Base-by-base conservation (phyloP, 2,329 filamentous ascomycete species). In the Fusarium equiseti region DNA sequence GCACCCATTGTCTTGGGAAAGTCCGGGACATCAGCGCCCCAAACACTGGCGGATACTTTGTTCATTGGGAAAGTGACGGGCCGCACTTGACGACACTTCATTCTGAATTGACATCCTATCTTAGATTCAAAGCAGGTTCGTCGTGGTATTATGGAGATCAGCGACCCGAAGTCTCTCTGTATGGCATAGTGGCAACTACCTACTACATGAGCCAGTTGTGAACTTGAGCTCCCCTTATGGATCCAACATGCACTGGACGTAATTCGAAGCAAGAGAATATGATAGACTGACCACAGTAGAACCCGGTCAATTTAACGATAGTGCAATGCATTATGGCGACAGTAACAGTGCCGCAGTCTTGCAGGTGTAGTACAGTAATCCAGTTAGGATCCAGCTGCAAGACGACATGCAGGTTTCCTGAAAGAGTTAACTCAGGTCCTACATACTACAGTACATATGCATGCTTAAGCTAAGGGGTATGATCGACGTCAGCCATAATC, bases 371-470 rank as follows among this genome's bases (percentile, higher is more conserved):
- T 6, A 38, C 35, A 38, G 35, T 38, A 12, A 18, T n/a, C 18
- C 18, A 38, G 35, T 11, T n/a, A 11, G 35, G 18, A 38, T 38
- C 18, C 35, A n/a, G 35, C 35, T 38, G 35, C 18, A 38, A 38
- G 35, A n/a, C 35, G 35, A 38, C 18, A 38, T 38, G 35, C 35
- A n/a, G 35, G 35, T 38, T 38, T 38, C 35, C 18, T 38, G 35
- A 38, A 38, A 38, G 35, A 38, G 35, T 38, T n/a, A 72, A 74
- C 56, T 67, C 70, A 73, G 72, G 72, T 63, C 72, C 69, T 49
- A 48, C 24, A 26, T 22, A 24, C n/a, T 29, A 11, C 20, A 24
- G 16, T 29, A 11, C 20, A 31, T 58, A 24, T 26, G 35, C 35
- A 38, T 38, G 10, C 35, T 38, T 38, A 38, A 38, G 35, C 35